A percentile compares a stretch with the other conserved stretches of the same genome.
Evolutionary conservation across 768 basidiomycete species (phyloP).

Genomic region (Amanita rimosa): DNA sequence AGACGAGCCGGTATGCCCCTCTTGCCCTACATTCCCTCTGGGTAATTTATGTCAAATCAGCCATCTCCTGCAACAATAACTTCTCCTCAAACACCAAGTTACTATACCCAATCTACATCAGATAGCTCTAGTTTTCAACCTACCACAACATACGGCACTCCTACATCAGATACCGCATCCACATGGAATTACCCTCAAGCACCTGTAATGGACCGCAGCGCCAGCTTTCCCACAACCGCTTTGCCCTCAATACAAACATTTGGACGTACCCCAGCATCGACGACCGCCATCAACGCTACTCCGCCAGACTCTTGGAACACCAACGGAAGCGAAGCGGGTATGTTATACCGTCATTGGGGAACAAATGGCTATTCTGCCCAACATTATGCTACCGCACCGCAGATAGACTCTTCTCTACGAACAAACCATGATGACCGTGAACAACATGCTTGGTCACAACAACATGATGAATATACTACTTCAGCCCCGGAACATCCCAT

Average conservation of each 20-base stretch:
- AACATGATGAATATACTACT: constrained; percentile 5
- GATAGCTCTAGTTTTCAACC: constrained; percentile 31
- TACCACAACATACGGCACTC: constrained; percentile 27
- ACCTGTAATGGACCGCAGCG: constrained; percentile 32
- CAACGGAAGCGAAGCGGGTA: constrained; percentile 17
- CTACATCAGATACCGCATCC: constrained; percentile 32
- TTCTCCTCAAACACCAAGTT: constrained; percentile 11
- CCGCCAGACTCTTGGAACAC: constrained; percentile 19
- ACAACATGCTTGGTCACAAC: constrained; percentile 20
- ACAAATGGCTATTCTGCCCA: constrained; percentile 25
- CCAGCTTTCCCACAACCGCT: constrained; percentile 35
- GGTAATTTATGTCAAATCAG: constrained; percentile 6
- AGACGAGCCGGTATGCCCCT: constrained; percentile 33
- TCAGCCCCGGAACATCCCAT: constrained; percentile 14
- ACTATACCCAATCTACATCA: constrained; percentile 16
- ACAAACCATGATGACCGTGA: constrained; percentile 26
- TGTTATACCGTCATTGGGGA: constrained; percentile 41
- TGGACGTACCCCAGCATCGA: constrained; percentile 23
- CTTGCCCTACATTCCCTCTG: neutral
- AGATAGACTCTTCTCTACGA: constrained; percentile 31
- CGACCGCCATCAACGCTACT: constrained; percentile 1
- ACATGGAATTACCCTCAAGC: constrained; percentile 44
- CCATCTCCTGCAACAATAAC: constrained; percentile 26
- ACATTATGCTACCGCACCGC: constrained; percentile 15
- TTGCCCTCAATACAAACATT: constrained; percentile 46